Base-by-base conservation (phyloP, 805 yeast genomes). In the Nakazawaea laoshanensis region DNA sequence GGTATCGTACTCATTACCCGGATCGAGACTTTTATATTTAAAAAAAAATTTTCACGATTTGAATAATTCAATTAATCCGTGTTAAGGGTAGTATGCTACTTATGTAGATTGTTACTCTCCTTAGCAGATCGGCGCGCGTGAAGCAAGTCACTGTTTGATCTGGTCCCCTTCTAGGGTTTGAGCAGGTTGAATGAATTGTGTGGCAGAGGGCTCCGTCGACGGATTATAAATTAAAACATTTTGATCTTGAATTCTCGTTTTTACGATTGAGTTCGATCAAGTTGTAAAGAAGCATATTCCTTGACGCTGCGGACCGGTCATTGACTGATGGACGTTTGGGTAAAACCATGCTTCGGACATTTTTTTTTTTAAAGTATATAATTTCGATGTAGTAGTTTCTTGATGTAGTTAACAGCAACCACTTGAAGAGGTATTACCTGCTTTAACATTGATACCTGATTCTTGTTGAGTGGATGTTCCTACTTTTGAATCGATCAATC, bases 291-390 rank as follows among this genome's bases (percentile, higher is more conserved):
- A 75, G 89, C 94, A 89, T 89, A 89, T 89, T 89, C 97, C 97
- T 89, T 82, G 71, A 86, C 96, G 76, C 89, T 88, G 80, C 94
- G 95, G 70, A 82, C n/a, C 74, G 83, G 80, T 76, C 82, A 67
- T 72, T 67, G 92, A 77, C 94, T 76, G 51, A 69, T 89, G 75
- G 78, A 80, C 95, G 92, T 77, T 85, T 84, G 96, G 89, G 97
- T 87, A 84, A 84, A 88, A 88, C 97, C 97, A 88, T 89, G 94
- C 86, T 77, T 96, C 94, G 66, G 57, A 89, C 96, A 89, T 77
- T 49, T 54, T 28, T 21, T n/a, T n/a, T n/a, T n/a, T n/a, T n/a
- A n/a, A n/a, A n/a, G n/a, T n/a, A n/a, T n/a, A n/a, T n/a, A n/a
- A n/a, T n/a, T n/a, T n/a, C n/a, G n/a, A n/a, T n/a, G n/a, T 13